phyloP scores from a whole-genome alignment of 371 early-diverging fungal genomes.

The Cokeromyces recurvatus region DNA sequence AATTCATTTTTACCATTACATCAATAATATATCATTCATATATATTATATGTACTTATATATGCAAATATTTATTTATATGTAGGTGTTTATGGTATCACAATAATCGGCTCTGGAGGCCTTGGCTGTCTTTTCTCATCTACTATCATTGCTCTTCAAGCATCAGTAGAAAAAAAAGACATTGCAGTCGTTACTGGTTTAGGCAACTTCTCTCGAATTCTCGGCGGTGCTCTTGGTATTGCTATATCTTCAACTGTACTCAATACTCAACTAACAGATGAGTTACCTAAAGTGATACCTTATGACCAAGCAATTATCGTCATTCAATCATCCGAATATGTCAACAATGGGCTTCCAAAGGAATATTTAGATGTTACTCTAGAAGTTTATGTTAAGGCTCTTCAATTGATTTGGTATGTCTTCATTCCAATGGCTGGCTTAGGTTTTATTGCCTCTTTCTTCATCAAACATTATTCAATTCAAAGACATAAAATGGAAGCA shows the following conservation, averaged over 20 bases:
- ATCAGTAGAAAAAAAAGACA: constrained; percentile 33
- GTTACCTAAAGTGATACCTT: constrained; percentile 23
- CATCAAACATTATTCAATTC: constrained; percentile 14
- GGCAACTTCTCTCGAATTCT: constrained; percentile 43
- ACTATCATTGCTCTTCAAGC: constrained; percentile 46
- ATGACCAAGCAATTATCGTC: constrained; percentile 14
- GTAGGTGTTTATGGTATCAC: constrained; percentile 36
- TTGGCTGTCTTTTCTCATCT: constrained; percentile 33
- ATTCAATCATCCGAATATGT: constrained; percentile 33
- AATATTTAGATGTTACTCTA: constrained; percentile 20
- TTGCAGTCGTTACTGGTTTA: constrained; percentile 44
- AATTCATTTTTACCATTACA: background rate
- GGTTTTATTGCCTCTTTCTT: constrained; percentile 20
- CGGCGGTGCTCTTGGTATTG: constrained; percentile 46
- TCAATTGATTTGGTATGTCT: constrained; percentile 34
- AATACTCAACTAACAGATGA: constrained; percentile 28
- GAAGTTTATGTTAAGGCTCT: constrained; percentile 24
- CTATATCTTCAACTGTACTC: constrained; percentile 35
- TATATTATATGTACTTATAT: background rate
- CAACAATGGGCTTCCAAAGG: constrained; percentile 30
- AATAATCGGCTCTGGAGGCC: constrained; percentile 29
- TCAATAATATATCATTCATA: background rate
- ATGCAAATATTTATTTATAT: background rate
- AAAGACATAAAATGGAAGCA: constrained; percentile 1
- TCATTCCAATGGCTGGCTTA: constrained; percentile 29